Conservation (phyloP, 495 filamentous ascomycete genomes). For the Lepidopterella palustris region DNA sequence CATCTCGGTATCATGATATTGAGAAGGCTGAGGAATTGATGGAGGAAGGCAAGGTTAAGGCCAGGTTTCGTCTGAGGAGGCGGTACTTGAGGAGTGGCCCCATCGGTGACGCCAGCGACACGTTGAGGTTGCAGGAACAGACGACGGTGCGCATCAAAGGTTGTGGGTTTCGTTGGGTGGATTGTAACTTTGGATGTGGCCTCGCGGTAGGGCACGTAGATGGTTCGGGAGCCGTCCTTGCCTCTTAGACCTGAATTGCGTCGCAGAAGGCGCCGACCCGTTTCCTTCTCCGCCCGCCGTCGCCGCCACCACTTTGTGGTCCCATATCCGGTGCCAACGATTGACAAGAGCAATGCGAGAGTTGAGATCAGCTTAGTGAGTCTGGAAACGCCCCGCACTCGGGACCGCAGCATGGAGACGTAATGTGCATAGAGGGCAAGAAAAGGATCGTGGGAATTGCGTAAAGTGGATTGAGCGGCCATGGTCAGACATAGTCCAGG, state of each 20-base stretch:
- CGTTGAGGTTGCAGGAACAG: constrained; percentile 87
- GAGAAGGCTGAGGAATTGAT: constrained; percentile 90
- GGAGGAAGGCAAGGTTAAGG: constrained; percentile 93
- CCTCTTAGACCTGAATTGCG: constrained; percentile 87
- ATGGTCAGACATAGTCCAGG: constrained; percentile 40
- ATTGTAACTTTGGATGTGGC: constrained; percentile 85
- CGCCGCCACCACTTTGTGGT: constrained; percentile 65
- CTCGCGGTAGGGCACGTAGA: constrained; percentile 88
- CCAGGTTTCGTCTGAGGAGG: constrained; percentile 88
- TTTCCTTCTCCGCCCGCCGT: constrained; percentile 66
- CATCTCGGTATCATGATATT: constrained; percentile 97
- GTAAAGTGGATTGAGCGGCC: constrained; percentile 83
- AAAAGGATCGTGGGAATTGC: constrained; percentile 62
- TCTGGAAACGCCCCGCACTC: constrained; percentile 55
- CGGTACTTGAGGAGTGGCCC: constrained; percentile 60
- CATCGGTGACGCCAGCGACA: constrained; percentile 66
- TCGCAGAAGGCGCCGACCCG: constrained; percentile 69
- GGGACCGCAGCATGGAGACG: constrained; percentile 51
- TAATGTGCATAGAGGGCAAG: constrained; percentile 63
- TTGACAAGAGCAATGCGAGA: constrained; percentile 63
- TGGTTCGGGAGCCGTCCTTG: constrained; percentile 88
- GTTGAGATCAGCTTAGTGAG: constrained; percentile 67
- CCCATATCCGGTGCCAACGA: constrained; percentile 70
- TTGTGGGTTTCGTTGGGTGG: constrained; percentile 82
- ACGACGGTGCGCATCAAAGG: constrained; percentile 92